These are phyloP conservation scores for Pichia sp. DNA, from an alignment of 1,139 yeast species.

Conservation along the genomic window DNA sequence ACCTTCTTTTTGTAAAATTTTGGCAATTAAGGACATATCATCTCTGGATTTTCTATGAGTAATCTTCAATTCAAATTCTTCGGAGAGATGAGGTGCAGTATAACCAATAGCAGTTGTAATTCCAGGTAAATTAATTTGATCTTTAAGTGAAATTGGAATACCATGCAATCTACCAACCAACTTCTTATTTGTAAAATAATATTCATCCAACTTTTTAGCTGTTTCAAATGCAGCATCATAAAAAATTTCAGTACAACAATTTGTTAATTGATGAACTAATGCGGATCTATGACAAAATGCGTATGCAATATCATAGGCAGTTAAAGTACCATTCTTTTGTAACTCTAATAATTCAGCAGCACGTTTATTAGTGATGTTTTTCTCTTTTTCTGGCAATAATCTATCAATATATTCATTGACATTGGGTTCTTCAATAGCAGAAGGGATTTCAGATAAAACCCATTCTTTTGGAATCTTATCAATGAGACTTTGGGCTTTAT, in stretches of 20 bases:
- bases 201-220: conserved; percentile 43
- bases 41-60: conserved; percentile 14
- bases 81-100: conserved; percentile 32
- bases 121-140: conserved; percentile 45
- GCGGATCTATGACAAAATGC: conserved; percentile 57
- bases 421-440: conserved; percentile 29
- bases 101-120: conserved; percentile 42
- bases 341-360: conserved; percentile 11
- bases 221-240: conserved; percentile 35
- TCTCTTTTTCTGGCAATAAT: conserved; percentile 29
- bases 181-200: conserved; percentile 32
- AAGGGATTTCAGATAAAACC: conserved; percentile 16
- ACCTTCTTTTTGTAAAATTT: conserved; percentile 40
- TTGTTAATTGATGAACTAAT: conserved; percentile 50
- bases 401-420: conserved; percentile 21
- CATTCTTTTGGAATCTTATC: conserved; percentile 30
- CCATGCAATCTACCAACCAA: conserved; percentile 59
- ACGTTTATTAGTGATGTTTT: conserved; percentile 21
- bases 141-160: conserved; percentile 57
- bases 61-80: conserved; percentile 22
- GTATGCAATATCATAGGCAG: conserved; percentile 39
- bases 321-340: conserved; percentile 31
- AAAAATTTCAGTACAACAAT: conserved; percentile 40
- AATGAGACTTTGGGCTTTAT: conserved; percentile 20
- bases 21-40: conserved; percentile 36